phyloP scores from a whole-genome alignment of 495 filamentous ascomycete genomes.

The Pseudevernia furfuracea region DNA sequence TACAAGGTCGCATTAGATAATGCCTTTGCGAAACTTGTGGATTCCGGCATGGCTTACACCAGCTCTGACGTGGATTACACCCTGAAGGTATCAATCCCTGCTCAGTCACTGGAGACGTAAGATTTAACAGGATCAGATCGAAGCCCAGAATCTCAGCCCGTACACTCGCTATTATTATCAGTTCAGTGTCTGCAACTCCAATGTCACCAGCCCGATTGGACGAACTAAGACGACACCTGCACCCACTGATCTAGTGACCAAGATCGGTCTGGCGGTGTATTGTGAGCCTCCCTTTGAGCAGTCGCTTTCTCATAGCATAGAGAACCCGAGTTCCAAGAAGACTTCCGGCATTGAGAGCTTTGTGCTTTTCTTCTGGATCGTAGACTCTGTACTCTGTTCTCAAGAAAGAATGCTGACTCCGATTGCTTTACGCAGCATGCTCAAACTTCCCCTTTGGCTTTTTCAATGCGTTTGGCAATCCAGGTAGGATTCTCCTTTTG shows the following conservation, averaged over 20 bases:
- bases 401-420: not conserved
- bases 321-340: not conserved
- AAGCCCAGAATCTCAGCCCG: slow-evolving; percentile 49
- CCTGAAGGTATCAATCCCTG: slow-evolving; percentile 43
- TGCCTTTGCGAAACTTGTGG: slow-evolving; percentile 34
- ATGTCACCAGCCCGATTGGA: slow-evolving; percentile 41
- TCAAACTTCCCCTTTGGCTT: slow-evolving; percentile 50
- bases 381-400: not conserved
- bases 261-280: slow-evolving; percentile 46
- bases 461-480: slow-evolving; percentile 47
- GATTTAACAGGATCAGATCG: slow-evolving; percentile 38
- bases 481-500: slow-evolving; percentile 15
- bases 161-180: slow-evolving; percentile 55
- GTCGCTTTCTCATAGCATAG: not conserved
- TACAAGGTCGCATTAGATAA: slow-evolving; percentile 44
- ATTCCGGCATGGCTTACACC: slow-evolving; percentile 51
- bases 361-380: not conserved
- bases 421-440: slow-evolving; percentile 30
- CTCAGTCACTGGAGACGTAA: not conserved
- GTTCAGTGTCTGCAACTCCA: slow-evolving; percentile 47
- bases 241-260: slow-evolving; percentile 28
- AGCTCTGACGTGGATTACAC: slow-evolving; percentile 65
- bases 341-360: not conserved
- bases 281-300: slow-evolving; percentile 17
- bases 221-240: slow-evolving; percentile 49